Base-by-base conservation (phyloP, 805 yeast genomes). In the Cyberlindnera maclurae region DNA sequence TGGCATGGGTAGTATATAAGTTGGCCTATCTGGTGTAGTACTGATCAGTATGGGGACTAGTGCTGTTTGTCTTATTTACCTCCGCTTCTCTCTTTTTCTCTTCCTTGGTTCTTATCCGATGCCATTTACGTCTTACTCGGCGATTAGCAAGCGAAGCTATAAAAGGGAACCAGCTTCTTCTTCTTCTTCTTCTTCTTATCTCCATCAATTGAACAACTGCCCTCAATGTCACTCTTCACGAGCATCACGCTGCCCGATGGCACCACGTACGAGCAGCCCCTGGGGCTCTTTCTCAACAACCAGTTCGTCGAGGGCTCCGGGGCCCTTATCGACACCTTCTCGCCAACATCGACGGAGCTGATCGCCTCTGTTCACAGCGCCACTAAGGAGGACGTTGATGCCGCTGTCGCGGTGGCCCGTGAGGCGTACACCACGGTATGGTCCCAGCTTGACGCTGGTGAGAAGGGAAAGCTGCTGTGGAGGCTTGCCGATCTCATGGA, bases 211-310 rank as follows among this genome's bases (percentile, higher is more conserved):
- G n/a, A n/a, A n/a, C n/a, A n/a, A n/a, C n/a, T n/a, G n/a, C n/a
- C n/a, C n/a, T n/a, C n/a, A 8, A 20, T 20, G 24, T 20, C 24
- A 13, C 30, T 41, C 6, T 31, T 33, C n/a, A 20, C 31, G 4
- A 29, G 17, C 6, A 31, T 54, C 70, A 78, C 89, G 31, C 64
- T 79, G 41, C 88, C 89, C 40, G 79, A 76, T 46, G 88, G 88
- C 17, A 54, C 62, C 24, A 63, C 68, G 17, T 82, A 81, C 55
- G 68, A 73, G 36, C 94, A 84, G 65, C 96, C 96, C 51, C 77
- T 82, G 10, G 96, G 96, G 37, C 65, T 89, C 50, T 90, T 85
- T 71, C 88, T 90, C 62, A 82, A 86, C 68, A 85, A 85, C 61
- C 87, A 85, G 60, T 88, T 82, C 55, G 78, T 82, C 35, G 70